These are phyloP conservation scores for Nitzschia sp. DNA, from an alignment of 108 stramenopile species.

Conservation along the genomic window DNA sequence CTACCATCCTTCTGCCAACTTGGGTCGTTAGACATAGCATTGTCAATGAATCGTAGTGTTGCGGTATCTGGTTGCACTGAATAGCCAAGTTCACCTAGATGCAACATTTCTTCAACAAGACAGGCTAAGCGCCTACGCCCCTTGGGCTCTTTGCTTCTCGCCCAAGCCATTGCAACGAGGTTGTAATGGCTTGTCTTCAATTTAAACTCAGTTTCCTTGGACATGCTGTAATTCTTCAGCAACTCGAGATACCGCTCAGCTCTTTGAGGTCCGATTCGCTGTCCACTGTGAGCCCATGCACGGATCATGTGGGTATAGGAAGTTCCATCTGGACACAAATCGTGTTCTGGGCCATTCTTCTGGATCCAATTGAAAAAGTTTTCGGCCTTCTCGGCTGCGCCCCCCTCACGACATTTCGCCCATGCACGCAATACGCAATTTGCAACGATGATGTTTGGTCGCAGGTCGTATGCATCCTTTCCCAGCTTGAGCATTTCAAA, in stretches of 20 bases:
- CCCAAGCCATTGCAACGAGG: slow-evolving; percentile 3
- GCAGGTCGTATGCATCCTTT: background rate
- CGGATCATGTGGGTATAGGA: slow-evolving; percentile 10
- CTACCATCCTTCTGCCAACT: too few relatives aligned
- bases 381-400: slow-evolving; percentile 16
- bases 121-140: background rate
- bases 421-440: slow-evolving; percentile 19
- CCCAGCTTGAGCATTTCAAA: slow-evolving; percentile 4
- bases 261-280: background rate
- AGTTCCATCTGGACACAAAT: background rate
- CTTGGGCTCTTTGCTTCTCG: slow-evolving; percentile 2
- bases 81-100: background rate
- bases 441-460: slow-evolving; percentile 7
- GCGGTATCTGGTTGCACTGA: background rate
- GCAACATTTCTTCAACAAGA: slow-evolving; percentile 8
- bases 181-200: slow-evolving; percentile 15
- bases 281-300: slow-evolving; percentile 23
- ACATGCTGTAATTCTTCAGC: background rate
- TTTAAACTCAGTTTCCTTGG: background rate
- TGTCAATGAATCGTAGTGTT: background rate
- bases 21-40: background rate
- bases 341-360: background rate
- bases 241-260: slow-evolving; percentile 3
- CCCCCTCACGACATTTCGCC: slow-evolving; percentile 13
- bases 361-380: slow-evolving; percentile 2